Evolutionary conservation across 352 stramenopile species (phyloP), one percentile per base, ranked within the genome.

Genomic region (Pythium aquatile): DNA sequence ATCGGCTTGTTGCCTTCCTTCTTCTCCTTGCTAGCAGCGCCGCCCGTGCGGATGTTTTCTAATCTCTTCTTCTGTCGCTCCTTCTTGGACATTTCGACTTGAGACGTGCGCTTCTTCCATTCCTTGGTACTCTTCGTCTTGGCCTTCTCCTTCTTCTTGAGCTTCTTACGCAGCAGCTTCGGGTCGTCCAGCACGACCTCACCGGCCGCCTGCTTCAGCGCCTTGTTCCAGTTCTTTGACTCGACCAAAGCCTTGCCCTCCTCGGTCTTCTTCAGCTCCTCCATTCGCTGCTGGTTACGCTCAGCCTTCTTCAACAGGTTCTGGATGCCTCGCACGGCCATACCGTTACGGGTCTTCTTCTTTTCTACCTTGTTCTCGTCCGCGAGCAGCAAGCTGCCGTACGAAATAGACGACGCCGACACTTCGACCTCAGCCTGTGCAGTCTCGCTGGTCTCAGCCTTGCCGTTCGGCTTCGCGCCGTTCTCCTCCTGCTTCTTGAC

Each of bases 61-160:
- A 83, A 44, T 52, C 78, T 77, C 70, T 90, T 87, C 71, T 88
- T 87, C 60, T 79, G 68, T 65, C 69, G 68, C 39, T 89, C 79
- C 66, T 91, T 90, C 73, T 87, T 85, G 17, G 73, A 63, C 37
- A 89, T 83, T 53, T 90, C 78, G 20, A 83, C 49, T 44, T 81
- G 73, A 33, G 78, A 61, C 16, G 73, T 80, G 48, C 80, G 80
- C 62, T 90, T 79, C 77, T 89, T 88, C 75, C 84, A 93, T 62
- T 91, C 79, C 70, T 93, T 93, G 47, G 72, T 56, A 51, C 84
- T 93, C 78, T 91, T 93, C 11, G 80, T 66, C 70, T 91, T 91
- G 20, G 73, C 47, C 68, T 93, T 93, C 62, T 90, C 81, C 74
- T 93, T 93, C 74, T 90, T 91, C 70, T 93, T 93, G 4, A 93